Percentiles rank a stretch among this genome's conserved stretches.
These are phyloP conservation scores for Leccinum fibrillosum DNA, from an alignment of 768 basidiomycete species.

Conservation along the genomic window DNA sequence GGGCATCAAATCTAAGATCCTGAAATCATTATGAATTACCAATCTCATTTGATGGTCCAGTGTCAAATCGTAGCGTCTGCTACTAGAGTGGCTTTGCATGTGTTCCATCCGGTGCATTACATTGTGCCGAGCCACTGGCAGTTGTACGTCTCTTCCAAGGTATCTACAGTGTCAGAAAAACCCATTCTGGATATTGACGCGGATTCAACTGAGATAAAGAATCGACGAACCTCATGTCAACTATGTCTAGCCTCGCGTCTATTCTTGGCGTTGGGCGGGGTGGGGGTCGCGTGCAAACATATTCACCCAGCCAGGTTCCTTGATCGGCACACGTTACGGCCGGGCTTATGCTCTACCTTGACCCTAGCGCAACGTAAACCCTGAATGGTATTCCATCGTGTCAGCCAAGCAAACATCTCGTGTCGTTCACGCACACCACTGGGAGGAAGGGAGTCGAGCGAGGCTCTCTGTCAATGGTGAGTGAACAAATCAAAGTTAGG, in stretches of 20 bases:
- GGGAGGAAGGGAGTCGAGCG: conserved; percentile 19
- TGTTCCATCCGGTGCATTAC: no score
- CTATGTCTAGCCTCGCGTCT: conserved; percentile 8
- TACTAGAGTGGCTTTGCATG: no score
- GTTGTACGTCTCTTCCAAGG: background rate
- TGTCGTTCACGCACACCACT: conserved; percentile 20
- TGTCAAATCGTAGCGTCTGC: background rate
- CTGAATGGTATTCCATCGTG: conserved; percentile 3
- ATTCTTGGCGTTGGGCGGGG: conserved; percentile 15
- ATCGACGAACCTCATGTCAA: background rate
- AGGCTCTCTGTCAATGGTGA: no score
- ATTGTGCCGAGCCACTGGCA: background rate
- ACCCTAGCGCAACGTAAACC: conserved; percentile 24
- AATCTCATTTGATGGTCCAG: background rate
- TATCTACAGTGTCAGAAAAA: background rate
- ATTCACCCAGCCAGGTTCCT: conserved; percentile 4
- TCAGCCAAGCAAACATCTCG: background rate
- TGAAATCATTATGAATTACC: background rate
- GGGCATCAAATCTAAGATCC: background rate
- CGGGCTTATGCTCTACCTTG: conserved; percentile 25
- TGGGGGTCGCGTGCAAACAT: conserved; percentile 15
- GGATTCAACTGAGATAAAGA: background rate
- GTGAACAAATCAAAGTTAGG: no score
- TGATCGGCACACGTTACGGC: background rate
- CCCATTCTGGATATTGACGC: background rate